Evolutionary conservation across 208 protist species (phyloP).

Genomic region (Trypanosoma congolense): DNA sequence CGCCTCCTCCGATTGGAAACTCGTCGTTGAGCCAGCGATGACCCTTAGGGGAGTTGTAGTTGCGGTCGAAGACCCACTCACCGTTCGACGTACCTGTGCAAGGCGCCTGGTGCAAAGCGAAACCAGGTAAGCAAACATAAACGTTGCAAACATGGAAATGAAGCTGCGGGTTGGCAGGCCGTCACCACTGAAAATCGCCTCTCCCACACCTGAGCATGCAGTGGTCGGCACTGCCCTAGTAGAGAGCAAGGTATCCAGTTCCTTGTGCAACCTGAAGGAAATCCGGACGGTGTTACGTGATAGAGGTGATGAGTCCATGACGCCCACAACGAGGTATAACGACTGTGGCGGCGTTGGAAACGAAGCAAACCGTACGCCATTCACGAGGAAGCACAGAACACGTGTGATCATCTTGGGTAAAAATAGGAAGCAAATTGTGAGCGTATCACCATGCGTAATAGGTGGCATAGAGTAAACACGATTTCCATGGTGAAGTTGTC

Average conservation of each 20-base stretch:
- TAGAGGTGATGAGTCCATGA: conserved; percentile 10
- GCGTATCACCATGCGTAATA: conserved; percentile 35
- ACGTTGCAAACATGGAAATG: conserved; percentile 33
- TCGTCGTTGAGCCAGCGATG: not conserved
- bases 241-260: not conserved
- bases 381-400: conserved; percentile 38
- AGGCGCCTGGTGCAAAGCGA: conserved; percentile 19
- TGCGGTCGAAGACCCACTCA: not conserved
- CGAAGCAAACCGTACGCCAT: conserved; percentile 34
- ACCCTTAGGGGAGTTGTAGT: not conserved
- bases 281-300: conserved; percentile 7
- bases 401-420: conserved; percentile 24
- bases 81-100: conserved; percentile 3
- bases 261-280: conserved; percentile 9
- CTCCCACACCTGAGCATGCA: not conserved
- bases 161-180: conserved; percentile 26
- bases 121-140: conserved; percentile 39
- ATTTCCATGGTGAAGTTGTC: conserved; percentile 11
- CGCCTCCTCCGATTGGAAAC: conserved; percentile 16
- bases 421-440: conserved; percentile 40
- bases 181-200: not conserved
- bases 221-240: not conserved
- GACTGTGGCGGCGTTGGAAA: conserved; percentile 30
- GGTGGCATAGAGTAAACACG: conserved; percentile 25
- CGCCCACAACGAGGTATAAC: conserved; percentile 37